Evolutionary conservation across 371 early-diverging fungal genomes (phyloP), one percentile per base, ranked within the genome.

Genomic region (Mucor saturninus): DNA sequence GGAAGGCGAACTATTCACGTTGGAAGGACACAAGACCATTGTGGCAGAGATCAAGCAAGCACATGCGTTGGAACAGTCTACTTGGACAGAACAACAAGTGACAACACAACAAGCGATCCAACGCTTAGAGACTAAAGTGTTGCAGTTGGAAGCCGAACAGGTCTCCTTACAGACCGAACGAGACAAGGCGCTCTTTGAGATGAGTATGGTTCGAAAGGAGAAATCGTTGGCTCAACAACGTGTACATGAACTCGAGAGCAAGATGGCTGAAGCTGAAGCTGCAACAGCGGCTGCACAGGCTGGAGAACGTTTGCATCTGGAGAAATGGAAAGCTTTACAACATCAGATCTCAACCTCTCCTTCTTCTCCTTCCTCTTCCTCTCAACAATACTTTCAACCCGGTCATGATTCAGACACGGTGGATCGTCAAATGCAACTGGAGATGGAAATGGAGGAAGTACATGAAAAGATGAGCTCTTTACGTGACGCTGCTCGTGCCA

Each of bases 81-180:
- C 42, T 1, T 75, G 76, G 71, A 62, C 67, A 21, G 51, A 51
- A 15, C 65, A 69, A 43, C 42, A 57, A 31, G 64, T 59, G 4
- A 58, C 59, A 29, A 40, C 63, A 46, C 32, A 49, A 37, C 61
- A 66, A 52, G 55, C 69, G 10, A 67, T 75, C 11, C 61, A 74
- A 59, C 69, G 74, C 32, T 54, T 77, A 4, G 80, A 80, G 26
- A 59, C 64, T 7, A 61, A 66, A 4, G 69, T 83, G 32, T 59
- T 56, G 8, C 85, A 86, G 31, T 62, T 89, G 28, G 89, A 89
- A 57, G 64, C 85, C 13, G 88, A 90, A 46, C 83, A 89, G 15
- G 53, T 80, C 5, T 64, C 68, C 0, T 68, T 91, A 42, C 65
- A 74, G 7, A 88, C 89, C 65, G 89, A 90, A 61, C 68, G 84